Conservation (phyloP, 805 yeast species). For the Hanseniaspora osmophila region DNA sequence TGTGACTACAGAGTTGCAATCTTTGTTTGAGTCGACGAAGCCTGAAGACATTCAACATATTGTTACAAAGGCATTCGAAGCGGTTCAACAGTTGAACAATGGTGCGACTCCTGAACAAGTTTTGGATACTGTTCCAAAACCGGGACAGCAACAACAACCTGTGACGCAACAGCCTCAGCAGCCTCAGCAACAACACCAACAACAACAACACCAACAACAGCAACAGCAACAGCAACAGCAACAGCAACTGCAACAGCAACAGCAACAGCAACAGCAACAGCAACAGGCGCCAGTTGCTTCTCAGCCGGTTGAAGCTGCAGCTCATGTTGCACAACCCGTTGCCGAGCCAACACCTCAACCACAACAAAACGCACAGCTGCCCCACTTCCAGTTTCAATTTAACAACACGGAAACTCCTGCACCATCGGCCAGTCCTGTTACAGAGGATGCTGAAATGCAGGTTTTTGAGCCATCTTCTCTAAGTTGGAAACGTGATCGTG, state of each 20-base stretch:
- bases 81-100: conserved; percentile 13
- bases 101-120: conserved; percentile 17
- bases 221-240: conserved; percentile 8
- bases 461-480: not conserved
- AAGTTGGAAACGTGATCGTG: conserved; percentile 1
- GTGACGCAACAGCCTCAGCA: conserved; percentile 3
- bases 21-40: conserved; percentile 48
- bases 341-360: not conserved
- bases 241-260: conserved; percentile 12
- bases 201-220: conserved; percentile 6
- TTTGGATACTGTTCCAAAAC: conserved; percentile 14
- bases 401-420: conserved; percentile 7
- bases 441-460: not conserved
- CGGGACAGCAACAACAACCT: conserved; percentile 6
- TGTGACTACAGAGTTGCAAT: conserved; percentile 44
- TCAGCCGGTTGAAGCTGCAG: not conserved
- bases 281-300: conserved; percentile 7
- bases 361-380: conserved; percentile 7
- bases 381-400: conserved; percentile 19
- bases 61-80: conserved; percentile 42
- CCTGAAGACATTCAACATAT: conserved; percentile 44
- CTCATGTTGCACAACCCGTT: not conserved
- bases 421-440: conserved; percentile 5
- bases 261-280: conserved; percentile 6
- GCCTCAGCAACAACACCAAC: conserved; percentile 1